Evolutionary conservation across 2,329 filamentous ascomycete species (phyloP).

Genomic region (Trichothecium roseum): DNA sequence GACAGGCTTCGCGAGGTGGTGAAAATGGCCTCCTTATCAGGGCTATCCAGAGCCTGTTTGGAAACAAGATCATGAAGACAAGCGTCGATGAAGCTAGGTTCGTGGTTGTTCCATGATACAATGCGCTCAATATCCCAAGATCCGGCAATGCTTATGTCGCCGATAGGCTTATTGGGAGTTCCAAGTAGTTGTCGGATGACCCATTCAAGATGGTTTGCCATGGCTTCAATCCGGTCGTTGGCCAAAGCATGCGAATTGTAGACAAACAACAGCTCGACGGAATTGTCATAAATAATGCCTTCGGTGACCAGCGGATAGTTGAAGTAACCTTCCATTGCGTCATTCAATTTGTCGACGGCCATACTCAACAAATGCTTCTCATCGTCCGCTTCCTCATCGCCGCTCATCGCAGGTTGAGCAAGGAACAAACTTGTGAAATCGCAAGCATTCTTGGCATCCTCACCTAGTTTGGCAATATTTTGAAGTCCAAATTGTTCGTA

Average conservation of each 20-base stretch:
- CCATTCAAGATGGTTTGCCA: constrained; percentile 3
- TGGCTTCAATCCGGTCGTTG: constrained; percentile 1
- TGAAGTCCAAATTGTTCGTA: constrained; percentile 11
- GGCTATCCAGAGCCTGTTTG: constrained; percentile 1
- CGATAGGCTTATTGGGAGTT: no score
- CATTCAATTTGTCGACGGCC: not conserved
- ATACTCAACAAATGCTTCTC: not conserved
- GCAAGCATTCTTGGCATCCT: constrained; percentile 4
- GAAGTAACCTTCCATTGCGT: constrained; percentile 5
- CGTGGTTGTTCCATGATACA: not conserved
- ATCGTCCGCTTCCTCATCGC: not conserved
- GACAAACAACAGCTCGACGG: not conserved
- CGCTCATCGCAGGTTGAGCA: constrained; percentile 5
- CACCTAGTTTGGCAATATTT: constrained; percentile 6
- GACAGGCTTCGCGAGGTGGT: constrained; percentile 1
- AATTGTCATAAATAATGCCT: not conserved
- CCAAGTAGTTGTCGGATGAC: constrained; percentile 1
- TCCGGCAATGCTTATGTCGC: no score
- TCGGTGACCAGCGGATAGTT: constrained; percentile 6
- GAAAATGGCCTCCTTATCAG: constrained; percentile 6
- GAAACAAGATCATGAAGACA: not conserved
- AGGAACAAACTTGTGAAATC: constrained; percentile 7
- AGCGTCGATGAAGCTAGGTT: not conserved
- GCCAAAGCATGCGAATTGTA: constrained; percentile 1
- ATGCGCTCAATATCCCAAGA: no score